These are phyloP conservation scores for Mucor indicus DNA, from an alignment of 371 early-diverging fungal genomes.

Conservation along the genomic window DNA sequence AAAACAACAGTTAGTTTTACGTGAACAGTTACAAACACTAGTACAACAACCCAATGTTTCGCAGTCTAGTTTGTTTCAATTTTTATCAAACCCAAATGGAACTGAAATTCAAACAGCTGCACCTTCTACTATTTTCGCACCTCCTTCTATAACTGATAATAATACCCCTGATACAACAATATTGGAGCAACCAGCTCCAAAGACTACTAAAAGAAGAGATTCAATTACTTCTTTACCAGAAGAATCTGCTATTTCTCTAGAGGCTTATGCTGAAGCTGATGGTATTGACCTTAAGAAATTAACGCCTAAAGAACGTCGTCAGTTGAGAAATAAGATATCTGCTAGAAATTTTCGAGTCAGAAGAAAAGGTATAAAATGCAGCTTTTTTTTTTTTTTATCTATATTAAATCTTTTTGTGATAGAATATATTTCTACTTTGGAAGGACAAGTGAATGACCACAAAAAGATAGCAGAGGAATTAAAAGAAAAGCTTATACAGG, in stretches of 20 bases:
- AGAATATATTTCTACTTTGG: conserved; percentile 83
- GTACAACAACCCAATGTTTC: conserved; percentile 1
- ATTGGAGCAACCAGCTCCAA: neutral
- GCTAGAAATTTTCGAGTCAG: conserved; percentile 87
- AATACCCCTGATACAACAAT: neutral
- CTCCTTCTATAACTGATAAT: conserved; percentile 4
- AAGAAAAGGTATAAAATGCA: conserved; percentile 67
- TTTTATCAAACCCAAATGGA: neutral
- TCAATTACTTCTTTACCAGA: conserved; percentile 11
- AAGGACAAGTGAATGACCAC: conserved; percentile 71
- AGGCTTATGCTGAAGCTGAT: conserved; percentile 31
- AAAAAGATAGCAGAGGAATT: conserved; percentile 56
- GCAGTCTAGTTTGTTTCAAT: conserved; percentile 1
- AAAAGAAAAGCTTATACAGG: conserved; percentile 36
- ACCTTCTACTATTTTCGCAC: conserved; percentile 20
- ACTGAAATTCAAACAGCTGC: conserved; percentile 13
- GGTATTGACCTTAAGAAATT: conserved; percentile 57
- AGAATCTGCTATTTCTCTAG: conserved; percentile 20
- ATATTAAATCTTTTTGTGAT: conserved; percentile 1
- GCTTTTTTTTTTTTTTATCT: neutral
- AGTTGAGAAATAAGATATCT: conserved; percentile 85
- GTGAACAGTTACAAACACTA: conserved; percentile 19
- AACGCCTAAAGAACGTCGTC: conserved; percentile 80
- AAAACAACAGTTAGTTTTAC: conserved; percentile 33
- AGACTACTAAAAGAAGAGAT: conserved; percentile 4